These are phyloP conservation scores for Clonostachys chloroleuca DNA, from an alignment of 2,329 filamentous ascomycete genomes.

Conservation along the genomic window DNA sequence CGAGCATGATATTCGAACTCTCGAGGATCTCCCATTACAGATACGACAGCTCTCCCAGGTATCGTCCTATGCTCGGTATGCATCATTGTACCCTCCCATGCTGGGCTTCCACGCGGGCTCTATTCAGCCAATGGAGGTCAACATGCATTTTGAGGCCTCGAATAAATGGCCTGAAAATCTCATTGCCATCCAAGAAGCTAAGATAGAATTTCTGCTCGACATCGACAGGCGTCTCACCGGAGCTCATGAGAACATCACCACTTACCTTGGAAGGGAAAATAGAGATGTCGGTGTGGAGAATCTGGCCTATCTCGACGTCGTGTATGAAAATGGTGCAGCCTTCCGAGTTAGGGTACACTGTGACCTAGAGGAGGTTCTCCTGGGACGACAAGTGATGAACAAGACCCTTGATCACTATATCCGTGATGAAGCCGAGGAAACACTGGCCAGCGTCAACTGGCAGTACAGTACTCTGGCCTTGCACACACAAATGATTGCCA, in stretches of 20 bases:
- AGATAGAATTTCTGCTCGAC: constrained; percentile 81
- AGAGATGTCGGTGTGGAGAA: constrained; percentile 65
- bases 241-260: constrained; percentile 54
- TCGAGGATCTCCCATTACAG: constrained; percentile 84
- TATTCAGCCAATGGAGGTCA: constrained; percentile 64
- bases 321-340: constrained; percentile 64
- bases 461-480: constrained; percentile 68
- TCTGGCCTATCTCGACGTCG: constrained; percentile 76
- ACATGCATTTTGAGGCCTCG: constrained; percentile 90
- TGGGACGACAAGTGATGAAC: constrained; percentile 75
- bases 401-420: constrained; percentile 60
- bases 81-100: constrained; percentile 47
- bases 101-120: constrained; percentile 37
- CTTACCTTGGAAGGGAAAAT: constrained; percentile 79
- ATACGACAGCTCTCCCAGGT: constrained; percentile 75
- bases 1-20: constrained; percentile 69
- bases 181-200: constrained; percentile 86
- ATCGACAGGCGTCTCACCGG: constrained; percentile 68
- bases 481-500: constrained; percentile 77
- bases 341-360: constrained; percentile 88
- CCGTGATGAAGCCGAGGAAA: constrained; percentile 65
- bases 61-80: constrained; percentile 68
- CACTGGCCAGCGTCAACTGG: constrained; percentile 67
- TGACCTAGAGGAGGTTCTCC: constrained; percentile 77
- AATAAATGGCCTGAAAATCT: constrained; percentile 92